These are phyloP conservation scores for Pestalotiopsis sp. DNA, from an alignment of 2,329 filamentous ascomycete species.

Conservation along the genomic window DNA sequence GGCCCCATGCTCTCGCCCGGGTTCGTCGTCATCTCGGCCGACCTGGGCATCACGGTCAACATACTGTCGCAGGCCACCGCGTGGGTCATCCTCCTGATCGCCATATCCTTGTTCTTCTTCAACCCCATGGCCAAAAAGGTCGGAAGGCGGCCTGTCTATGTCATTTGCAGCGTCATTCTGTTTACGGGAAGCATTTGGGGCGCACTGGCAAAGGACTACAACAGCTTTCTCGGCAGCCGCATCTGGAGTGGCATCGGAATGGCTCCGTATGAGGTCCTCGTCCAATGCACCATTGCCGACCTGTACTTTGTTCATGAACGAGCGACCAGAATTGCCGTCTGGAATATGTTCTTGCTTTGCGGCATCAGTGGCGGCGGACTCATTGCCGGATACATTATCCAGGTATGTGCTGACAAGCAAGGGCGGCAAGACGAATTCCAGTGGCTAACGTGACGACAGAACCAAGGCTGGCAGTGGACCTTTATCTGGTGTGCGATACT, in stretches of 20 bases:
- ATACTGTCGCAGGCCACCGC: conserved; percentile 45
- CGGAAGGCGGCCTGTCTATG: conserved; percentile 50
- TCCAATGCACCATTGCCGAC: conserved; percentile 51
- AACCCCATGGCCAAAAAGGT: conserved; percentile 52
- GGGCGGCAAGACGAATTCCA: neutral
- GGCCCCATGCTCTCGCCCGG: conserved; percentile 52
- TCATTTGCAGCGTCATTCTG: conserved; percentile 46
- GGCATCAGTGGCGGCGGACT: conserved; percentile 41
- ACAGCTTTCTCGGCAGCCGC: conserved; percentile 45
- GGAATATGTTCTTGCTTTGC: conserved; percentile 40
- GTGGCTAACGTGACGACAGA: conserved; percentile 16
- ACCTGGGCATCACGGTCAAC: conserved; percentile 43
- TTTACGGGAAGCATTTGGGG: conserved; percentile 49
- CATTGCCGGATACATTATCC: conserved; percentile 41
- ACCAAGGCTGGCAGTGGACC: conserved; percentile 43
- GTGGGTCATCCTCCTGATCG: conserved; percentile 49
- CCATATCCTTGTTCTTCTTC: conserved; percentile 47
- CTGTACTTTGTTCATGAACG: conserved; percentile 48
- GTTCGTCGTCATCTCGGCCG: conserved; percentile 44
- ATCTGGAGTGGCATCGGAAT: conserved; percentile 48
- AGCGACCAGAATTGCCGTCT: conserved; percentile 40
- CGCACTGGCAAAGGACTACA: conserved; percentile 40
- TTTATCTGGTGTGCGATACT: conserved; percentile 48
- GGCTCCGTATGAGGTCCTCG: conserved; percentile 51
- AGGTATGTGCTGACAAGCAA: conserved; percentile 18